phyloP scores from a whole-genome alignment of 2,329 filamentous ascomycete genomes.

The Zymoseptoria crescenta region DNA sequence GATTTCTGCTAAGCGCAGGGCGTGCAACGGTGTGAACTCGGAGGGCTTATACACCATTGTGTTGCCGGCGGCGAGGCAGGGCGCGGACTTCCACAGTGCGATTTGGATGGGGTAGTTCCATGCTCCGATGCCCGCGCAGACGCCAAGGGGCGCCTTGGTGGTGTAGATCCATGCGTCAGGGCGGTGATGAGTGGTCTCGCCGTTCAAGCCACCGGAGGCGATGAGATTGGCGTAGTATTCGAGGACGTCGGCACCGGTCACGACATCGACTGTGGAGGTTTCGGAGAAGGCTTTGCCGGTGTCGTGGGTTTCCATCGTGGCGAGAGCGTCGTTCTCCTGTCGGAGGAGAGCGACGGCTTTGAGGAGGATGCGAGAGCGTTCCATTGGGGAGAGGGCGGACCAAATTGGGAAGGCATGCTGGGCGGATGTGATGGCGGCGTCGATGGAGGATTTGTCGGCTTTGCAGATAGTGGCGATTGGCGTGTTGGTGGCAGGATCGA shows the following conservation, averaged over 20 bases:
- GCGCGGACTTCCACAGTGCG: conserved; percentile 81
- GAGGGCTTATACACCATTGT: conserved; percentile 89
- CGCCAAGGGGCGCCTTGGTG: conserved; percentile 71
- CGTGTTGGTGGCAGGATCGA: conserved; percentile 65
- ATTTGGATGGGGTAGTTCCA: conserved; percentile 94
- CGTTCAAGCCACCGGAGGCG: conserved; percentile 69
- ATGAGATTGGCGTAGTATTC: conserved; percentile 80
- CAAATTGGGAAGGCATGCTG: conserved; percentile 64
- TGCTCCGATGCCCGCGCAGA: conserved; percentile 79
- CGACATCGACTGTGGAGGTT: conserved; percentile 74
- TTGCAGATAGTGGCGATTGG: conserved; percentile 58
- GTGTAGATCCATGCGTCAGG: conserved; percentile 76
- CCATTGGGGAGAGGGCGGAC: conserved; percentile 66
- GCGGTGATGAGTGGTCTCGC: conserved; percentile 67
- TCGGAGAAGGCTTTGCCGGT: conserved; percentile 82
- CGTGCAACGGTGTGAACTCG: conserved; percentile 80
- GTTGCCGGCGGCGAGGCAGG: conserved; percentile 78
- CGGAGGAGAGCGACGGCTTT: conserved; percentile 67
- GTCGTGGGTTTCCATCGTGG: conserved; percentile 71
- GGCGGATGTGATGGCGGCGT: conserved; percentile 65
- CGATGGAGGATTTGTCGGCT: conserved; percentile 55
- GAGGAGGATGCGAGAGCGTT: conserved; percentile 69
- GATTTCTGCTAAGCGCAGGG: conserved; percentile 63
- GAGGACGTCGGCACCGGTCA: conserved; percentile 75
- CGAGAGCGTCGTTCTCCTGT: conserved; percentile 69